Conservation (phyloP, 2,329 filamentous ascomycete genomes). For the Calonectria fujianensis region DNA sequence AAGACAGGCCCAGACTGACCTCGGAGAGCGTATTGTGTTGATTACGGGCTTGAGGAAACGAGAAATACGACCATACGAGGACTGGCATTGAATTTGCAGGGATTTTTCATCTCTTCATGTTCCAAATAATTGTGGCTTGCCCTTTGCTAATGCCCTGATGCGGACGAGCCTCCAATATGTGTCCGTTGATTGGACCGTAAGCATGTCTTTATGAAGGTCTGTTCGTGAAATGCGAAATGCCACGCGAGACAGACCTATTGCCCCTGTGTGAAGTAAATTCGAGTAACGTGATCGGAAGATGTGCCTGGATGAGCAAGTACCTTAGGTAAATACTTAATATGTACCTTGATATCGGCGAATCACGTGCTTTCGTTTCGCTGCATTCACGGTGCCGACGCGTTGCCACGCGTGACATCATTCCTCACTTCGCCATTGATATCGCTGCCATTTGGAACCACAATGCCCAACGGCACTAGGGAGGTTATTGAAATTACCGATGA, state of each 20-base stretch:
- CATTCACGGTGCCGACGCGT: constrained; percentile 38
- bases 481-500: constrained; percentile 56
- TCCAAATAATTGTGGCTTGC: not conserved
- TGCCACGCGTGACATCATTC: constrained; percentile 38
- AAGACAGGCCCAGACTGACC: not conserved
- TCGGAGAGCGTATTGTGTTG: constrained; percentile 1
- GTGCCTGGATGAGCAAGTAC: not conserved
- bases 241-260: not conserved
- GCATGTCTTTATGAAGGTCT: not conserved
- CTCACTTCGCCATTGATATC: constrained; percentile 26
- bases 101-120: not conserved
- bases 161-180: not conserved
- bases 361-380: constrained; percentile 52
- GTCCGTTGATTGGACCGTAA: not conserved
- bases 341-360: constrained; percentile 20
- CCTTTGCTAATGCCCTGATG: not conserved
- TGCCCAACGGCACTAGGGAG: constrained; percentile 43
- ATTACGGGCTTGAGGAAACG: not conserved
- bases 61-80: constrained; percentile 4
- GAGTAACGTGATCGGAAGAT: not conserved
- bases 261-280: not conserved
- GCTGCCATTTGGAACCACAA: constrained; percentile 28
- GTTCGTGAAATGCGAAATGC: not conserved
- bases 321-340: not conserved
- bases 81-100: not conserved